Base-by-base conservation (phyloP, 495 filamentous ascomycete genomes). In the Penicillium bialowiezense region DNA sequence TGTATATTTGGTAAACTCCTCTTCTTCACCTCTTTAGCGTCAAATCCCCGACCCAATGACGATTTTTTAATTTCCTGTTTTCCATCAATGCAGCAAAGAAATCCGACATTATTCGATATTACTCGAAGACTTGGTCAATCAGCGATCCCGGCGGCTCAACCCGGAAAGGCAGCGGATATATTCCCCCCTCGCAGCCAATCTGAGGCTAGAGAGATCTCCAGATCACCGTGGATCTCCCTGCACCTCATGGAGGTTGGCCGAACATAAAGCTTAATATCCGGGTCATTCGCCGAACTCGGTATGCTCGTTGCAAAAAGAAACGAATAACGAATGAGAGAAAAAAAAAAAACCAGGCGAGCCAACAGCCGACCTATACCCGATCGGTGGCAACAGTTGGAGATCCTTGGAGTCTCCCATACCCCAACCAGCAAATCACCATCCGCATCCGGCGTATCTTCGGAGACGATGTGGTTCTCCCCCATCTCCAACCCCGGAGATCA, bases 211-310 rank as follows among this genome's bases (percentile, higher is more conserved):
- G 20, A 19, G 37, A 53, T 55, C 49, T 59, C 44, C 52, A 33
- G 56, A 59, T 59, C 41, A 41, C 52, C 52, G 33, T 52, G 49
- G 52, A 38, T 52, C 56, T 18, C 10, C n/a, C 48, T 49, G 39
- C 48, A 52, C 24, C 55, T 47, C 52, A 55, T 52, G 44, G 40
- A 31, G 40, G 21, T 42, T 42, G 23, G 14, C 26, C 26, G 20
- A 42, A 41, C 12, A 31, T 12, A 42, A 42, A 42, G 26, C 21
- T 28, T 17, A 23, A 29, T 24, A 42, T 19, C 40, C 36, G 36
- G 36, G 19, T 21, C 17, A 21, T 38, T 39, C 36, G 9, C 36
- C 20, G 10, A 21, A 39, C 13, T 21, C 5, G n/a, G 36, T 39
- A 39, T 39, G 3, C 36, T 20, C 18, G 17, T 21, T 39, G 36